Percentiles rank a stretch among this genome's conserved stretches.
These are phyloP conservation scores for Stereum hirsutum DNA, from an alignment of 1,284 basidiomycete species.

Conservation along the genomic window DNA sequence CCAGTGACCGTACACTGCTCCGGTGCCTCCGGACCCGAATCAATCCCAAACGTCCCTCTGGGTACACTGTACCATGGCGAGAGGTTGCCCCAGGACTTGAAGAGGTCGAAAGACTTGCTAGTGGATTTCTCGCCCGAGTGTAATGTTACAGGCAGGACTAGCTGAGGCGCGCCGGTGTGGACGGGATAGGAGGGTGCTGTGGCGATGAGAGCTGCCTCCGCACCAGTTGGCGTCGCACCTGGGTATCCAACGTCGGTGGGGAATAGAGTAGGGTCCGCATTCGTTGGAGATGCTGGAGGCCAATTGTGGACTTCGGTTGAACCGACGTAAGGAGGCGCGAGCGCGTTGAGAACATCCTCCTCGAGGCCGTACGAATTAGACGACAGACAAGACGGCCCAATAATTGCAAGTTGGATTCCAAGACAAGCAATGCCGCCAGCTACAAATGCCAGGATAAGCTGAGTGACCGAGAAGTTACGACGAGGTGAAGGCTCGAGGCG, in stretches of 20 bases:
- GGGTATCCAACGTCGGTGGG: conserved; percentile 73
- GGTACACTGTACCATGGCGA: conserved; percentile 78
- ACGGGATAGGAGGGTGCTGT: conserved; percentile 74
- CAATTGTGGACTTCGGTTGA: conserved; percentile 59
- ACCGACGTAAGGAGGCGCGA: conserved; percentile 58
- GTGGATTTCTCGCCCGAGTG: conserved; percentile 13
- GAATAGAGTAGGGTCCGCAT: conserved; percentile 58
- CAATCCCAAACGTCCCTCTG: conserved; percentile 60
- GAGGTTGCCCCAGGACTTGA: conserved; percentile 77
- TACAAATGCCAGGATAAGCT: conserved; percentile 33
- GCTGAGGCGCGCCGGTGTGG: conserved; percentile 60
- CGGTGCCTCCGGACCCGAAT: conserved; percentile 63
- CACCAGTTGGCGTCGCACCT: conserved; percentile 78
- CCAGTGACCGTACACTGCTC: conserved; percentile 63
- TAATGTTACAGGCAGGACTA: conserved; percentile 36
- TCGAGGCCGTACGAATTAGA: conserved; percentile 2
- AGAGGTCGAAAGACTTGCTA: conserved; percentile 42
- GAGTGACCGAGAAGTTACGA: conserved; percentile 18
- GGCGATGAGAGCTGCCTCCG: conserved; percentile 67
- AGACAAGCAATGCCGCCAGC: conserved; percentile 34
- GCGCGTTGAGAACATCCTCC: conserved; percentile 11
- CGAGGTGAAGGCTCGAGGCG: conserved; percentile 6
- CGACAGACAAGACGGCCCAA: conserved; percentile 22
- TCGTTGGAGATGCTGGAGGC: conserved; percentile 67
- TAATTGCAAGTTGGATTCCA: conserved; percentile 29